A percentile compares a stretch with the other conserved stretches of the same genome.
Conservation (phyloP, 768 basidiomycete species). For the Antrodiella citrinella region DNA sequence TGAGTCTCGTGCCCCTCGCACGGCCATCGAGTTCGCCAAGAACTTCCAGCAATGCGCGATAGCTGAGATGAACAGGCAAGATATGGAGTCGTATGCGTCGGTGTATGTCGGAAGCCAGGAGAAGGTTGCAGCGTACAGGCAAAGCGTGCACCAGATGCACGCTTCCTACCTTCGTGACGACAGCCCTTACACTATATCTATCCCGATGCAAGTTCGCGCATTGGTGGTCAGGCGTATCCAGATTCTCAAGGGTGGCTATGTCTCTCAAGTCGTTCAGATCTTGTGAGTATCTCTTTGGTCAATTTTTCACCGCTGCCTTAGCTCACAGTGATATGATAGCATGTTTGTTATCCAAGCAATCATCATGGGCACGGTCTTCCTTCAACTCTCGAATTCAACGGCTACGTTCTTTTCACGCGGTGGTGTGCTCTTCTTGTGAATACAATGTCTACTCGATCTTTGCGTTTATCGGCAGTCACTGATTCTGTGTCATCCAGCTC, state of each 20-base stretch:
- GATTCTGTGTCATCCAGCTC: slow-evolving; percentile 27
- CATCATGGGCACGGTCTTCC: slow-evolving; percentile 60
- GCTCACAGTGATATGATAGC: slow-evolving; percentile 27
- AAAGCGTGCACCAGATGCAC: slow-evolving; percentile 43
- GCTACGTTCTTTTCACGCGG: slow-evolving; percentile 68
- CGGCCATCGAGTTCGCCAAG: slow-evolving; percentile 47
- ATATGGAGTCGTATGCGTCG: slow-evolving; percentile 36
- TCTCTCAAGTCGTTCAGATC: slow-evolving; percentile 20
- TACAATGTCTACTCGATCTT: slow-evolving; percentile 1
- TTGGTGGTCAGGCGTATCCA: slow-evolving; percentile 27
- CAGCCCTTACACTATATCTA: slow-evolving; percentile 29
- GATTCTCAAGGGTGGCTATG: slow-evolving; percentile 24
- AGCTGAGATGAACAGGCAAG: slow-evolving; percentile 34
- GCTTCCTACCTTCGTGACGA: slow-evolving; percentile 33
- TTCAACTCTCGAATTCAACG: slow-evolving; percentile 44
- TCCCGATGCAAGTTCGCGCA: slow-evolving; percentile 29
- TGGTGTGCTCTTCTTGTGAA: slow-evolving; percentile 70
- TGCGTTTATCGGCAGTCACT: not conserved
- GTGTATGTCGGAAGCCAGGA: slow-evolving; percentile 39
- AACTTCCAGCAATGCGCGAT: slow-evolving; percentile 27
- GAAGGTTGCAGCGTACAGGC: slow-evolving; percentile 33
- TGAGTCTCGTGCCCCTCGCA: slow-evolving; percentile 35
- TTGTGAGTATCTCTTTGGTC: slow-evolving; percentile 8
- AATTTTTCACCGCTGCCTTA: not conserved
- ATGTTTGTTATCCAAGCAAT: slow-evolving; percentile 46